Evolutionary conservation across 202 grass and related monocot genomes (phyloP), one percentile per base, ranked within the genome.

Genomic region (Bolboschoenoplectus hybrid): DNA sequence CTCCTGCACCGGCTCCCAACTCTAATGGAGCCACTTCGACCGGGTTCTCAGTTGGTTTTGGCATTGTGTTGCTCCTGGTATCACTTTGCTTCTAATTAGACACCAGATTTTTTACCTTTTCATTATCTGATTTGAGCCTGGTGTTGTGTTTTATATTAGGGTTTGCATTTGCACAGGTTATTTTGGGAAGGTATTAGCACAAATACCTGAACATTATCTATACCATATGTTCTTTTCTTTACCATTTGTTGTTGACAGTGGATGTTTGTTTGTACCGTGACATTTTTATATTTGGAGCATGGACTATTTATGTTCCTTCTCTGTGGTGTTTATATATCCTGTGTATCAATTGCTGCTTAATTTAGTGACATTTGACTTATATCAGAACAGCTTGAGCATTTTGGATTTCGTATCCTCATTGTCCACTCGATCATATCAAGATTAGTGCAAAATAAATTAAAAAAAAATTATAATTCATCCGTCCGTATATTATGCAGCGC

Each of bases 1-100:
- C 74, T 13, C 61, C 91, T 13, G 87, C 86, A 1, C 89, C 89
- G 1, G 43, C 92, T n/a, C 90, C 92, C 34, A 79, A 62, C n/a
- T 1, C 19, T 36, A 94, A 92, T 73, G 84, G 84, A 12, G 90
- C 90, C 17, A 6, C 82, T 34, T 49, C 39, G 6, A 8, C 72
- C 7, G 35, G 82, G 2, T 39, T 57, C 65, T 89, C 90, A 19
- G 47, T 82, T 17, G 50, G 80, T 70, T 1, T 77, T 16, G 66
- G 87, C 57, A 12, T 89, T 40, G 70, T 4, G 87, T 70, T 4
- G 92, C 73, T 53, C 84, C 76, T 74, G 68, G 88, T 47, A 26
- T 91, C 78, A 86, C 58, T 39, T 9, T 91, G 12, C 44, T 86
- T 46, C 57, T 61, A 61, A 61, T 84, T 81, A 90, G 45, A 43